Evolutionary conservation across 352 stramenopile genomes (phyloP), one percentile per base, ranked within the genome.

Genomic region (Peronospora destructor): DNA sequence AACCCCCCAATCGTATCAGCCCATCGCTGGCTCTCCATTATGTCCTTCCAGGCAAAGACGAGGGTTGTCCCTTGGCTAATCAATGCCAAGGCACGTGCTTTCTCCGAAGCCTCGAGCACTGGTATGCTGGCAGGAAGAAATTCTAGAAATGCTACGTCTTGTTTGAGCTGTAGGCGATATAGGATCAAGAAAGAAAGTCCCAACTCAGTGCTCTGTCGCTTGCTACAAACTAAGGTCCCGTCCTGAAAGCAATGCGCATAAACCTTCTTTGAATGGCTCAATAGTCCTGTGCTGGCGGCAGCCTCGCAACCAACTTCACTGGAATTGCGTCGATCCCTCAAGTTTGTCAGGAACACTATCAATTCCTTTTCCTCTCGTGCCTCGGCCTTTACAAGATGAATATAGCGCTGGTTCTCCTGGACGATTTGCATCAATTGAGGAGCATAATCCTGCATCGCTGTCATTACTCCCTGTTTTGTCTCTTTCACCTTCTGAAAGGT

Each of bases 61-160:
- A 68, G 26, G 17, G 39, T 59, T 4, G 21, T 42, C n/a, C 59
- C 47, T 34, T 21, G 28, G 19, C 49, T 68, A 45, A 76, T 59
- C 14, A 74, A 41, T 32, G 49, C 57, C 37, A 68, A 62, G 14
- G 53, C 49, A 38, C 43, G 38, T 0, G 26, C 14, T 53, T 68
- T 33, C 11, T 48, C 16, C 12, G 30, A 47, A 9, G 37, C 16
- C 12, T 30, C 26, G 1, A 59, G 16, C 21, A 67, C 26, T 43
- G 39, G 29, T 8, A 74, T 49, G 9, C 63, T 60, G 12, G 53
- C 49, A n/a, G 53, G 63, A 37, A 76, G 16, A n/a, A 29, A 33
- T 48, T 80, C 70, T 28, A 75, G 23, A 40, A 76, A 74, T 28
- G 54, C 59, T 14, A 64, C 53, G 40, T 80, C 66, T 10, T 71